Base-by-base conservation (phyloP, 768 basidiomycete genomes). In the Amanita polypyramis region DNA sequence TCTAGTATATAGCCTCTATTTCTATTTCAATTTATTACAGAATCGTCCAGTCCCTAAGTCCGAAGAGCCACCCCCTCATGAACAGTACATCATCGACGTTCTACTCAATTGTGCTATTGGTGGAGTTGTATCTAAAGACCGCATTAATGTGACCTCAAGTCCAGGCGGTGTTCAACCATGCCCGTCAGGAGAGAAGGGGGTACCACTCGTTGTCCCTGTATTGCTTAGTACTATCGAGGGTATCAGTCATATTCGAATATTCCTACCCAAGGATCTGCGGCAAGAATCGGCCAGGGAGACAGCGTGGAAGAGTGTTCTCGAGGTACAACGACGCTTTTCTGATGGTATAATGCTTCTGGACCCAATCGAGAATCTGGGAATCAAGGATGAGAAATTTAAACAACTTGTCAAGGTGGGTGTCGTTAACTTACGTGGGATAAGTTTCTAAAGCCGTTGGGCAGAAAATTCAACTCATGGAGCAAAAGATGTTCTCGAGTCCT, bases 391-490 rank as follows among this genome's bases (percentile, higher is more conserved):
- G 30, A 91, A 87, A 55, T 99, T 99, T 69, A 79, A 79, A 58
- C 79, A 81, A 41, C 75, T 98, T 0, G 75, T 97, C 47, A 77
- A 88, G 66, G 94, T 42, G 9, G 15, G 23, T 33, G 14, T n/a
- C 8, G 2, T 11, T 8, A 25, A 43, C 6, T 12, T 14, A 27
- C 38, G 27, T 5, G 9, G 33, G 19, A 9, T 25, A 27, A 32
- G 10, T 19, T 19, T 17, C n/a, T 38, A 27, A 34, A 15, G 29
- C 12, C 25, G 4, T 23, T 15, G 5, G 4, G 14, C 58, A 95
- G 90, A 95, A 95, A 86, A 95, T 97, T 45, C 79, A 83, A 20
- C 70, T 80, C 40, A 80, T 97, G 74, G 95, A 99, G 63, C 71
- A 85, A 50, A 89, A 82, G 58, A 77, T 98, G 74, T 78, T 77